Conservation (phyloP, 2,329 filamentous ascomycete genomes). For the Phaeosphaeria sp. region DNA sequence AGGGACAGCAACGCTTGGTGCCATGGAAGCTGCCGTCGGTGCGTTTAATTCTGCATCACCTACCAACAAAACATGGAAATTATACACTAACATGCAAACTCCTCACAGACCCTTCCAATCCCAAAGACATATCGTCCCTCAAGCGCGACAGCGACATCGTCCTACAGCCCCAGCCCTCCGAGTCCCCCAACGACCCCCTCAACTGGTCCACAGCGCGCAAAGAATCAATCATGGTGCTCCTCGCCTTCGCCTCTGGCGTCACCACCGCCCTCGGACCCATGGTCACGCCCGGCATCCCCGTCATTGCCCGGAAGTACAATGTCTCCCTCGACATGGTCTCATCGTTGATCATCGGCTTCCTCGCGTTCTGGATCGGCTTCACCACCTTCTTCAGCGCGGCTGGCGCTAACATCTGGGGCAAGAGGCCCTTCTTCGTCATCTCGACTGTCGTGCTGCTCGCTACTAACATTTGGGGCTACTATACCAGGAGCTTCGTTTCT, state of each 20-base stretch:
- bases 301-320: conserved; percentile 45
- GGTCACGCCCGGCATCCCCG: conserved; percentile 48
- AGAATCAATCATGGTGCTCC: conserved; percentile 41
- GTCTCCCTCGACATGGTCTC: conserved; percentile 49
- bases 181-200: conserved; percentile 88
- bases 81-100: too few species aligned
- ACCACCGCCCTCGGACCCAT: conserved; percentile 50
- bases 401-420: conserved; percentile 49
- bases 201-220: conserved; percentile 41
- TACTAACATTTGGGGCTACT: conserved; percentile 52
- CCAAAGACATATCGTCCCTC: conserved; percentile 20
- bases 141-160: conserved; percentile 70
- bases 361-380: conserved; percentile 48
- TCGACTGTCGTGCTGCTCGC: conserved; percentile 45
- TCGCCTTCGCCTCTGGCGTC: conserved; percentile 44
- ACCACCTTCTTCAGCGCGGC: conserved; percentile 53
- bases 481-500: conserved; percentile 47
- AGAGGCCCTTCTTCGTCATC: conserved; percentile 48
- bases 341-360: conserved; percentile 49
- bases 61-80: too few species aligned
- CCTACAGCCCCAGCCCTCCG: conserved; percentile 87
- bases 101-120: neutral
- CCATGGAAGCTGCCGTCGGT: conserved; percentile 13
- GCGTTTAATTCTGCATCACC: too few species aligned
- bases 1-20: conserved; percentile 36